Conservation (phyloP, 2,329 filamentous ascomycete species). For the Aspergillus nomiae region DNA sequence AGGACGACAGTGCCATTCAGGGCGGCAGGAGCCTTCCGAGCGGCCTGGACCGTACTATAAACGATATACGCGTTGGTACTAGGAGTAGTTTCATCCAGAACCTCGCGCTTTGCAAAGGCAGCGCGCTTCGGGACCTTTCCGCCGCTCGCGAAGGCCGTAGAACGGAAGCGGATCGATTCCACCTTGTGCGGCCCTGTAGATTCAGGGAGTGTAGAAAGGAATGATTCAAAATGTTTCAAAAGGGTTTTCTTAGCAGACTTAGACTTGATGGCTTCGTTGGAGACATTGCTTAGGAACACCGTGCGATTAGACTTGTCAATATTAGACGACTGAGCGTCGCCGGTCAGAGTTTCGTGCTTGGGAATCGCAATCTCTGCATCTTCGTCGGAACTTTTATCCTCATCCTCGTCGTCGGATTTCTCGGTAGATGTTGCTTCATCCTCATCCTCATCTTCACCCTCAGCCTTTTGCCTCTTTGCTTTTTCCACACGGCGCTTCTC, state of each 20-base stretch:
- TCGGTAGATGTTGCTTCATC: conserved; percentile 45
- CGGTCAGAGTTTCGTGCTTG: conserved; percentile 42
- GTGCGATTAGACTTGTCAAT: conserved; percentile 86
- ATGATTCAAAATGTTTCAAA: conserved; percentile 74
- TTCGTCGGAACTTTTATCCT: conserved; percentile 36
- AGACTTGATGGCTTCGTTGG: conserved; percentile 76
- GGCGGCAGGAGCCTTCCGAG: conserved; percentile 71
- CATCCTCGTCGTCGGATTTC: conserved; percentile 28
- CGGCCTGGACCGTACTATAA: conserved; percentile 74
- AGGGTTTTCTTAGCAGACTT: conserved; percentile 79
- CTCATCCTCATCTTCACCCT: conserved; percentile 48
- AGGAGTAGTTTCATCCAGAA: conserved; percentile 89
- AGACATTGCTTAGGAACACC: conserved; percentile 91
- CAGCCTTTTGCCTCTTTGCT: conserved; percentile 40
- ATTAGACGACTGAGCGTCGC: conserved; percentile 52
- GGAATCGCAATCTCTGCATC: conserved; percentile 31
- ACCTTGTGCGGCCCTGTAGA: conserved; percentile 67
- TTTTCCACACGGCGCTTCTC: conserved; percentile 37
- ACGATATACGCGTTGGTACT: conserved; percentile 95
- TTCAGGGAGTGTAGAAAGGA: conserved; percentile 58
- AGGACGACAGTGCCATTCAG: conserved; percentile 85
- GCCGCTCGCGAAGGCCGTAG: conserved; percentile 75
- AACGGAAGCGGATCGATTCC: conserved; percentile 91
- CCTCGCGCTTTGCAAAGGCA: conserved; percentile 85
- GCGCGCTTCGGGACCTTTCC: conserved; percentile 83